Base-by-base conservation (phyloP, 2,329 filamentous ascomycete species). In the Periconia sp. region DNA sequence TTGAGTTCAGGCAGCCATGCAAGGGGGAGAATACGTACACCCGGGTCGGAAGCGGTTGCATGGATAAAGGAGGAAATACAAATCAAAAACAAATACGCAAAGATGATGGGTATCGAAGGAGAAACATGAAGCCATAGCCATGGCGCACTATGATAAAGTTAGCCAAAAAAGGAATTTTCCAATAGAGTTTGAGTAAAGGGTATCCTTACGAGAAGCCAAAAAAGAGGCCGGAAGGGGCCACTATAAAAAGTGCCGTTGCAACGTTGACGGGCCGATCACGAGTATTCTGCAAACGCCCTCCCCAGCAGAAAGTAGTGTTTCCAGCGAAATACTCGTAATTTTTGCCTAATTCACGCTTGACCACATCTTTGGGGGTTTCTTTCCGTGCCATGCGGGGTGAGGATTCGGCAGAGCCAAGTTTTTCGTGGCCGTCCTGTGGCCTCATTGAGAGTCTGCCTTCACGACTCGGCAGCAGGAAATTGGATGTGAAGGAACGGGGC, bases 261-360 rank as follows among this genome's bases (percentile, higher is more conserved):
- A 97, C 83, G 64, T 97, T 97, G 69, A 99, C 86, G 1, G 94
- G 94, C 59, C 88, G 85, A 63, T 95, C 89, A 62, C 86, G 85
- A 35, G 94, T 89, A 73, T 97, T 97, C 69, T 97, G 91, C 55
- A 94, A 81, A 54, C 94, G 84, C 8, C 94, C 94, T 33, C 90
- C 89, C 54, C 90, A 81, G 72, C 87, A 96, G 70, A 99, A 99
- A 20, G 92, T 80, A 0, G 91, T 96, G 69, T 97, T 99, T 44
- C 94, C 94, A 43, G 90, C 85, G 66, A 97, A 97, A 72, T 96
- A 96, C 71, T 97, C 85, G 74, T 93, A 89, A 64, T 97, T 96
- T 60, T 83, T 87, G 48, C 90, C 86, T 51, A 83, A 68, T 35
- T 79, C 74, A 20, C 72, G 60, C 44, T 76, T 76, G 23, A 76